Base-by-base conservation (phyloP, 257 asterid species). In the Linderniella brevidens region DNA sequence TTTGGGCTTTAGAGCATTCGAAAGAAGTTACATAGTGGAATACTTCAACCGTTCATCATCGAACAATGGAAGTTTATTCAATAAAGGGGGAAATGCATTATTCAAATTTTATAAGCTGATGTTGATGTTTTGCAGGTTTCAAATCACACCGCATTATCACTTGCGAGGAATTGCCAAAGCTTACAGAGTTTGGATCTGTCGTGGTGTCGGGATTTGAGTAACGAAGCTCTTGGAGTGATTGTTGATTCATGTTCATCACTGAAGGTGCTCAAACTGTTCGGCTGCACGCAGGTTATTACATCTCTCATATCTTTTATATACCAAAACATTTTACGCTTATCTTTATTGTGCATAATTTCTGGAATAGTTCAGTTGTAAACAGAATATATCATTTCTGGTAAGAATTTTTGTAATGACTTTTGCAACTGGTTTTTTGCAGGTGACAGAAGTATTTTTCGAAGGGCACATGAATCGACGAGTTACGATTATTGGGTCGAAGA, bases 211-310 rank as follows among this genome's bases (percentile, higher is more conserved):
- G 64, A 68, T 53, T 58, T 87, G 67, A 70, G 74, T 13, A 64
- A 83, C 56, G 97, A 83, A 69, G 95, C 93, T 49, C 52, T 88
- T 35, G 97, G 97, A 56, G 59, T 84, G 82, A 74, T 84, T 49
- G 95, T 69, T 53, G 97, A 88, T 67, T 68, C 72, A 47, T 88
- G 95, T 65, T 40, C 51, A 19, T 65, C 76, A 8, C 75, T 80
- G 68, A 73, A 75, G 68, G 56, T 76, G 59, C 79, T 88, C 52
- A 88, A 84, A 58, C 56, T 78, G 55, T 84, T 88, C 69, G 97
- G 95, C 38, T 88, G 95, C 61, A 66, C 92, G 17, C 95, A 84
- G 93, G 95, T 86, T 39, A 37, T 6, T 39, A 13, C 15, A 13
- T 11, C 43, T 13, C 13, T 10, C 43, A 39, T 39, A 13, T 39